Percentiles rank a stretch among this genome's conserved stretches.
Conservation (phyloP, 768 basidiomycete species). For the Phylloporus sp. region DNA sequence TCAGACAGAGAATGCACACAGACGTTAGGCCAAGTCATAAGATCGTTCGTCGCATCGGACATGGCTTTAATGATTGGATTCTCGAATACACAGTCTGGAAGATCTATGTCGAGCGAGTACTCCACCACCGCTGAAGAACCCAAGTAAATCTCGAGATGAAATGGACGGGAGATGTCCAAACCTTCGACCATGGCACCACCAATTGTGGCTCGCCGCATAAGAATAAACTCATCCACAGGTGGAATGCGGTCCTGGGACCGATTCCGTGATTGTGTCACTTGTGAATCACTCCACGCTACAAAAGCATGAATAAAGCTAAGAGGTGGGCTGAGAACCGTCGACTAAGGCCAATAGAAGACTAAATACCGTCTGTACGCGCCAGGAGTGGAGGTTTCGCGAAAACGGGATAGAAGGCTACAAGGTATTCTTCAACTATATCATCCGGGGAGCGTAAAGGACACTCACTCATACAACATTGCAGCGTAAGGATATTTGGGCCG, state of each 20-base stretch:
- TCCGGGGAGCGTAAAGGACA: slow-evolving; percentile 2
- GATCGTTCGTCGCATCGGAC: slow-evolving; percentile 39
- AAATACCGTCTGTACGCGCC: slow-evolving; percentile 34
- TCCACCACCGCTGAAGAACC: slow-evolving; percentile 31
- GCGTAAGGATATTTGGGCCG: slow-evolving; percentile 35
- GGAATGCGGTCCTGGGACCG: slow-evolving; percentile 35
- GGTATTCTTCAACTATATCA: slow-evolving; percentile 8
- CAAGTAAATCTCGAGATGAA: background rate
- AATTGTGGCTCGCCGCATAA: slow-evolving; percentile 36
- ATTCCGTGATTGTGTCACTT: slow-evolving; percentile 34
- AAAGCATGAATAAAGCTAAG: slow-evolving; percentile 35
- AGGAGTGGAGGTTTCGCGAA: slow-evolving; percentile 35
- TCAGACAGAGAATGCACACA: slow-evolving; percentile 13
- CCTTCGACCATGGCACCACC: slow-evolving; percentile 39
- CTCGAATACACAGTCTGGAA: slow-evolving; percentile 36
- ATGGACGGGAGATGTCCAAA: slow-evolving; percentile 7
- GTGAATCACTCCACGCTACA: slow-evolving; percentile 33
- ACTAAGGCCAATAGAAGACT: background rate
- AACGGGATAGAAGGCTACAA: slow-evolving; percentile 30
- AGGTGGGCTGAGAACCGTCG: background rate
- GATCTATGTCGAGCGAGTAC: slow-evolving; percentile 35
- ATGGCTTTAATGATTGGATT: slow-evolving; percentile 32
- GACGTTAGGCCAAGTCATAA: slow-evolving; percentile 42
- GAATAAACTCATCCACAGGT: slow-evolving; percentile 37
- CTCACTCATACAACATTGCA: slow-evolving; percentile 38